These are phyloP conservation scores for Xanthoconium stramineum DNA, from an alignment of 768 basidiomycete species.

Conservation along the genomic window DNA sequence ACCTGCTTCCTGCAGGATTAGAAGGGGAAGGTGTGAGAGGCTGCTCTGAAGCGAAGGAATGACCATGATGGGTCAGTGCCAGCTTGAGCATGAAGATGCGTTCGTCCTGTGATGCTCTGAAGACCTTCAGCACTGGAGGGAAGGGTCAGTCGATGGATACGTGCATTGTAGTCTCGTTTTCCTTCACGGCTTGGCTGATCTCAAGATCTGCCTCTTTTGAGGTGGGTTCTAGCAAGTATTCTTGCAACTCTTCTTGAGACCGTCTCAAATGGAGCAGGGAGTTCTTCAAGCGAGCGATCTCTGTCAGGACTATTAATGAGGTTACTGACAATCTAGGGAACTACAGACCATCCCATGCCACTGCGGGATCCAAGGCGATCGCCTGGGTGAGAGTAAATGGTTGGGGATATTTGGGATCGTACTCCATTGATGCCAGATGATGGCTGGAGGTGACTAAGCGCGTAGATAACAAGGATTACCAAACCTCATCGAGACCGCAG, in stretches of 20 bases:
- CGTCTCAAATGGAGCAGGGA: slow-evolving; percentile 60
- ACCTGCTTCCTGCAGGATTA: neutral
- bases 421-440: slow-evolving; percentile 58
- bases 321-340: neutral
- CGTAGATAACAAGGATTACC: neutral
- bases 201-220: slow-evolving; percentile 50
- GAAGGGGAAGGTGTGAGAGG: neutral
- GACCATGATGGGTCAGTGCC: slow-evolving; percentile 62
- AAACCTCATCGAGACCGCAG: neutral
- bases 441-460: slow-evolving; percentile 21
- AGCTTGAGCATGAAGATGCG: slow-evolving; percentile 65
- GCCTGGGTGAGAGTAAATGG: slow-evolving; percentile 74
- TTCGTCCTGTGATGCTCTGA: slow-evolving; percentile 76
- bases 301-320: slow-evolving; percentile 34
- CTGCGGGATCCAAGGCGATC: slow-evolving; percentile 55
- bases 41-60: slow-evolving; percentile 35
- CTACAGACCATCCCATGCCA: slow-evolving; percentile 65
- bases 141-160: slow-evolving; percentile 28
- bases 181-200: slow-evolving; percentile 55
- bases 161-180: slow-evolving; percentile 72
- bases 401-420: slow-evolving; percentile 62
- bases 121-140: slow-evolving; percentile 12
- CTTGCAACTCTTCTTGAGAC: slow-evolving; percentile 58
- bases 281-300: slow-evolving; percentile 72
- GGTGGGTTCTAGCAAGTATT: slow-evolving; percentile 39